A percentile compares a stretch with the other conserved stretches of the same genome.
phyloP scores from a whole-genome alignment of 306 rosid species.

The Quercus wislizeni region DNA sequence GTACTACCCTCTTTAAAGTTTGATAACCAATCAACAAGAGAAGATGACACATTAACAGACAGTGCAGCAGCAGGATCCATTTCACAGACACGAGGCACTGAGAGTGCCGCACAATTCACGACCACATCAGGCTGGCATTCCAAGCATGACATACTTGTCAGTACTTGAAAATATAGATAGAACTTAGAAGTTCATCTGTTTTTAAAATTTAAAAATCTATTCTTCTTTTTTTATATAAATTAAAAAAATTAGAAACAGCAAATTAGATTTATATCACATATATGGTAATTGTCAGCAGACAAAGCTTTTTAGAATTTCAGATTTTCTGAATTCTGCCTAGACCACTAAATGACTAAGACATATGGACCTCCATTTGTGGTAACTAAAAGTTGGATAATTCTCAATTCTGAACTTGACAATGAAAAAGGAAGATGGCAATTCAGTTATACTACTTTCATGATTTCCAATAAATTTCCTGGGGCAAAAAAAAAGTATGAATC shows the following conservation, averaged over 20 bases:
- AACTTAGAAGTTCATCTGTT: neutral
- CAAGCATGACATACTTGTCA: constrained; percentile 33
- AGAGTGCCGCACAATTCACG: constrained; percentile 84
- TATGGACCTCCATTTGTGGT: neutral
- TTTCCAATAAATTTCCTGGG: neutral
- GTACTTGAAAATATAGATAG: neutral
- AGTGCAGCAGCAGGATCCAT: constrained; percentile 65
- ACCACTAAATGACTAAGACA: too few species aligned
- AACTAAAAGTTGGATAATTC: neutral
- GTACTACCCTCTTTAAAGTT: constrained; percentile 45
- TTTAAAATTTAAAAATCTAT: neutral
- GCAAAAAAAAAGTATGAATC: neutral
- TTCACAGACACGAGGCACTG: constrained; percentile 82
- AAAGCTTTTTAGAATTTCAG: neutral
- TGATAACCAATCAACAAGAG: constrained; percentile 69
- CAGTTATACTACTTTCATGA: neutral
- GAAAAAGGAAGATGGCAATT: neutral
- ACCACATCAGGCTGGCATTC: constrained; percentile 78
- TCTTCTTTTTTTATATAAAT: neutral
- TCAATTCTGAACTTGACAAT: neutral
- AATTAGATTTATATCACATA: neutral
- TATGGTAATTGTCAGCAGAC: neutral
- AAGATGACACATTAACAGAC: constrained; percentile 76
- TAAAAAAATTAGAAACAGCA: neutral
- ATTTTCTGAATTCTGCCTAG: neutral